Evolutionary conservation across 345 rosid species (phyloP).

Genomic region (Bruguiera sexangula): DNA sequence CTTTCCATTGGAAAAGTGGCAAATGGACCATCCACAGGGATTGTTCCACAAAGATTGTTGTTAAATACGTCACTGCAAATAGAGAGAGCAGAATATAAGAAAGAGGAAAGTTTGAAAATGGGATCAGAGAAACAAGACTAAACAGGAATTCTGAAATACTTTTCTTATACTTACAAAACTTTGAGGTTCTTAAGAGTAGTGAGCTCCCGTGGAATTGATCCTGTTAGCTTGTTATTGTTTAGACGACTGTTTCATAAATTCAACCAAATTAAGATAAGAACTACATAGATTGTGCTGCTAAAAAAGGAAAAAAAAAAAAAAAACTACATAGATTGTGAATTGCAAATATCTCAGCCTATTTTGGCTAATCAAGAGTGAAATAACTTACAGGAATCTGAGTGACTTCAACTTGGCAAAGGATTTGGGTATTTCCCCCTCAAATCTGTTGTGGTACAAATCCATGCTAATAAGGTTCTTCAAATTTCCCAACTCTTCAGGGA

Average conservation of each 20-base stretch:
- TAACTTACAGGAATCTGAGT: conserved; percentile 61
- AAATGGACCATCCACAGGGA: conserved; percentile 73
- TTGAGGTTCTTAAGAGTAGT: conserved; percentile 51
- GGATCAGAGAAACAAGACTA: not conserved
- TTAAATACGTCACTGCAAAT: conserved; percentile 61
- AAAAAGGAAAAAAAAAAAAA: no score
- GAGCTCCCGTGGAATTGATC: conserved; percentile 65
- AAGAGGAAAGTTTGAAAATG: not conserved
- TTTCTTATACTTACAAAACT: conserved; percentile 49
- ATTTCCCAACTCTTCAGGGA: conserved; percentile 58
- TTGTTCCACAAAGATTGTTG: conserved; percentile 66
- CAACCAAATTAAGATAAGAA: conserved; percentile 12
- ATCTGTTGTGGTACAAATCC: conserved; percentile 53
- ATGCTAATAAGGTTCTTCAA: conserved; percentile 55
- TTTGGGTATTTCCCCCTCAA: conserved; percentile 61
- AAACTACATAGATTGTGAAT: not conserved
- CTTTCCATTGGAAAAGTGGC: conserved; percentile 52
- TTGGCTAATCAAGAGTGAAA: not conserved
- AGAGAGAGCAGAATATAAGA: conserved; percentile 1
- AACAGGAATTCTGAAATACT: not conserved
- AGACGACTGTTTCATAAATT: conserved; percentile 42
- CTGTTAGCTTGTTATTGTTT: conserved; percentile 60
- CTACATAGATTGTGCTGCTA: not conserved
- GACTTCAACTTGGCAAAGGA: conserved; percentile 58
- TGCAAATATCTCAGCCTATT: not conserved